phyloP scores from a whole-genome alignment of 1,284 basidiomycete genomes.

The Ustilago bromivora region DNA sequence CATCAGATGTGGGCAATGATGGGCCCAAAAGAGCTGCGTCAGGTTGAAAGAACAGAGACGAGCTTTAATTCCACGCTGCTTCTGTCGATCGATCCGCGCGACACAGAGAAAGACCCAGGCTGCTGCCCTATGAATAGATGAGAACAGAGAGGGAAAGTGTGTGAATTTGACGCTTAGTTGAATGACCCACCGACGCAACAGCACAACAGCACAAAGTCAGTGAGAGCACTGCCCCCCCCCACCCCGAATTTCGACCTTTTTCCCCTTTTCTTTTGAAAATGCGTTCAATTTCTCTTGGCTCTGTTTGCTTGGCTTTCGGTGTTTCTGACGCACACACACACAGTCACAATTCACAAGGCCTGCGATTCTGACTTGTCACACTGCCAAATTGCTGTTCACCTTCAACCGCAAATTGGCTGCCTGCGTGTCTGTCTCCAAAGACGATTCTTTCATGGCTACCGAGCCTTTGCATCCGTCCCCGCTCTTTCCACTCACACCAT shows the following conservation, averaged over 20 bases:
- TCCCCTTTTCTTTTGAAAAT: neutral
- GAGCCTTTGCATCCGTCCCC: conserved; percentile 7
- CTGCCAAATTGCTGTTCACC: neutral
- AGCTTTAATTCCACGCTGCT: conserved; percentile 1
- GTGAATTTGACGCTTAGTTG: neutral
- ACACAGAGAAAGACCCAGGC: neutral
- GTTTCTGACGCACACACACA: neutral
- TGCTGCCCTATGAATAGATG: neutral
- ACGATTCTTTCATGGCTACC: conserved; percentile 8
- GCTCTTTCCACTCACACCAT: conserved; percentile 1
- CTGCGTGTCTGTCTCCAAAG: conserved; percentile 2
- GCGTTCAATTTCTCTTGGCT: conserved; percentile 1
- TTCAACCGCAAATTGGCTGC: neutral
- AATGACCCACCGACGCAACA: neutral
- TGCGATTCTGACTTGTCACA: neutral
- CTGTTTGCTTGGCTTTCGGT: neutral
- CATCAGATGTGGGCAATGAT: neutral
- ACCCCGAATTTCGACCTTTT: neutral
- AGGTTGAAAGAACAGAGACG: neutral
- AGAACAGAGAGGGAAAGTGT: neutral
- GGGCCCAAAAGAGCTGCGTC: neutral
- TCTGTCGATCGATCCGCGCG: conserved; percentile 1
- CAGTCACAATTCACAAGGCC: neutral
- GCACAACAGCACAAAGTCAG: neutral
- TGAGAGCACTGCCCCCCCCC: neutral